Base-by-base conservation (phyloP, 1,284 basidiomycete genomes). In the Anthracocystis walkeri region DNA sequence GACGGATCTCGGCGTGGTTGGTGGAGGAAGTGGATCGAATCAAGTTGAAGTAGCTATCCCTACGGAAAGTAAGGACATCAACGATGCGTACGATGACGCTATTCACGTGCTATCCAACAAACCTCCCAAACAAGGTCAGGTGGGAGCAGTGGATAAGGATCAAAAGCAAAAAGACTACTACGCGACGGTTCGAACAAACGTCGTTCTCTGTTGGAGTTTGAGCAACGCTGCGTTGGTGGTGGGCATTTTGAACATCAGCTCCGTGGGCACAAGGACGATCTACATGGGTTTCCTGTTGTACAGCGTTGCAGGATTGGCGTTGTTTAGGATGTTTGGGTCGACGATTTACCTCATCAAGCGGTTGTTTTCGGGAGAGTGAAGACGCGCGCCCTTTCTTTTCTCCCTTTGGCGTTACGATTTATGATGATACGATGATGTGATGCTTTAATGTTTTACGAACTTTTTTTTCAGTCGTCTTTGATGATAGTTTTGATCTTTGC, bases 121-220 rank as follows among this genome's bases (percentile, higher is more conserved):
- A 25, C 57, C 81, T 10, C 65, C 77, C 50, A 67, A 67, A 33
- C 62, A 57, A 6, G 64, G 64, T 3, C n/a, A n/a, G n/a, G 53
- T 54, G 38, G 31, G 51, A 2, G 35, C 51, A n/a, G 67, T 77
- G 2, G 82, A 84, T 42, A 59, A 60, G 20, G 82, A 83, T 11
- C 64, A 67, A 46, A 78, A 78, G 57, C 83, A 84, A 53, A 77
- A 72, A 48, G 83, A 70, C 55, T 81, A 83, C 60, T 87, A 87
- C 61, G 83, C 79, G 0, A 93, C 92, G 81, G 92, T 97, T 72
- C 88, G 94, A 66, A 97, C 94, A 16, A 96, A 95, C 86, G 93
- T 95, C 21, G 87, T 98, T 44, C 87, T 98, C 55, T 88, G 90
- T 4, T 96, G 94, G 91, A 90, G 76, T 27, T 54, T 85, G 52